Evolutionary conservation across 768 basidiomycete species (phyloP), one percentile per base, ranked within the genome.

Genomic region (Lentinula guzmanii): DNA sequence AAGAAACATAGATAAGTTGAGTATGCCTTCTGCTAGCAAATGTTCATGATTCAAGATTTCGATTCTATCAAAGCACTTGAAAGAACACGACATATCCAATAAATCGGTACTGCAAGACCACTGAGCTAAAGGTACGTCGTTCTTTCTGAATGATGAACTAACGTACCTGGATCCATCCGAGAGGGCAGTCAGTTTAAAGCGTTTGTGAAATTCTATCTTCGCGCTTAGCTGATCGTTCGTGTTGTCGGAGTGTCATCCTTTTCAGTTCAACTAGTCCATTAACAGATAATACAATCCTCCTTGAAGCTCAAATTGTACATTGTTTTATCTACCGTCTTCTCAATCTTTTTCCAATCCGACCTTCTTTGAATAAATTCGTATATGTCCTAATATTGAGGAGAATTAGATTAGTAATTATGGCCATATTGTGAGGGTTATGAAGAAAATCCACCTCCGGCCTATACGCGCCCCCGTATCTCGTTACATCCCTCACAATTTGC

Each of bases 281-380:
- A 82, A 65, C 74, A 78, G 61, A 83, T 70, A 53, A 85, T 68
- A 77, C 95, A 97, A 70, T 97, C 95, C 70, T 97, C 95, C 69
- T 91, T 94, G 69, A 96, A 92, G 70, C 89, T 91, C 55, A 95
- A 73, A 72, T 90, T 93, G 74, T 94, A 95, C 92, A 95, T 94
- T 53, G 92, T 86, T 77, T 93, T 93, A 76, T 94, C 93, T 54
- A 98, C 97, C 31, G 85, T 87, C 74, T 93, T 96, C 72, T 98
- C 95, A 62, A 98, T 98, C 77, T 92, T 95, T 77, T 97, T 96
- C 96, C 96, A 98, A 71, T 99, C 96, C 6, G 92, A 90, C 37
- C 95, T 82, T 21, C 95, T 79, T 70, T 95, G 93, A 68, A 98
- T 91, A 68, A 98, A 96, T 72, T 98, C 96, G 71, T 98, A 98